Percentiles rank a stretch among this genome's conserved stretches.
These are phyloP conservation scores for Tetrapisispora fleetii DNA, from an alignment of 805 yeast genomes.

Conservation along the genomic window DNA sequence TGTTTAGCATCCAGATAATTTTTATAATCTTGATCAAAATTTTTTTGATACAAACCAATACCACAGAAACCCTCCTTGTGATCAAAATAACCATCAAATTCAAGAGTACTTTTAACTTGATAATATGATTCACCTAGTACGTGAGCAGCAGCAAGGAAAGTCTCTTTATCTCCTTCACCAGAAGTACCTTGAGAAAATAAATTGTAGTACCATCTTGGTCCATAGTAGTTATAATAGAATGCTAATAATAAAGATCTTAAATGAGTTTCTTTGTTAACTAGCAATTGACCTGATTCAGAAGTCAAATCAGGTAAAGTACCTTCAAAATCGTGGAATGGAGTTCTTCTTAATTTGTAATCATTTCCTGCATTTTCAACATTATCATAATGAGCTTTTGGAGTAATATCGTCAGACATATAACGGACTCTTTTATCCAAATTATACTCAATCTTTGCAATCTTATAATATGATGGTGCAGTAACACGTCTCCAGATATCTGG, in stretches of 20 bases:
- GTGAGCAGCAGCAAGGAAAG: conserved; percentile 60
- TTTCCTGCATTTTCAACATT: conserved; percentile 2
- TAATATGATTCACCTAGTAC: conserved; percentile 39
- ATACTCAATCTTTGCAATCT: conserved; percentile 37
- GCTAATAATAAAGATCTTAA: conserved; percentile 48
- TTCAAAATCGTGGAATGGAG: conserved; percentile 49
- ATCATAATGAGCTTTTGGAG: conserved; percentile 12
- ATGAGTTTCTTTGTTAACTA: conserved; percentile 52
- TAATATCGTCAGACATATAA: conserved; percentile 19
- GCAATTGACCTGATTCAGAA: conserved; percentile 60
- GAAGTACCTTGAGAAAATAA: conserved; percentile 62
- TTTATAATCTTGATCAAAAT: conserved; percentile 39
- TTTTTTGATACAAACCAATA: conserved; percentile 38
- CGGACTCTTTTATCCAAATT: conserved; percentile 29
- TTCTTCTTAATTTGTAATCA: conserved; percentile 15
- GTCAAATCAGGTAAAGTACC: conserved; percentile 60
- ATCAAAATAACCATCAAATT: conserved; percentile 31
- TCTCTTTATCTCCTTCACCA: conserved; percentile 77
- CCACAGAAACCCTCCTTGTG: conserved; percentile 27
- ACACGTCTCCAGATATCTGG: conserved; percentile 72
- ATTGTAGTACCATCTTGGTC: conserved; percentile 59
- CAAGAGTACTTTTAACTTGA: conserved; percentile 36
- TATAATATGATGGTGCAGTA: conserved; percentile 50
- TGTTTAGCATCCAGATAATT: conserved; percentile 10
- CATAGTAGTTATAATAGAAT: conserved; percentile 54